A percentile compares a stretch with the other conserved stretches of the same genome.
These are phyloP conservation scores for Miscanthus lutarioriparius DNA, from an alignment of 176 grass and related monocot species.

Conservation along the genomic window DNA sequence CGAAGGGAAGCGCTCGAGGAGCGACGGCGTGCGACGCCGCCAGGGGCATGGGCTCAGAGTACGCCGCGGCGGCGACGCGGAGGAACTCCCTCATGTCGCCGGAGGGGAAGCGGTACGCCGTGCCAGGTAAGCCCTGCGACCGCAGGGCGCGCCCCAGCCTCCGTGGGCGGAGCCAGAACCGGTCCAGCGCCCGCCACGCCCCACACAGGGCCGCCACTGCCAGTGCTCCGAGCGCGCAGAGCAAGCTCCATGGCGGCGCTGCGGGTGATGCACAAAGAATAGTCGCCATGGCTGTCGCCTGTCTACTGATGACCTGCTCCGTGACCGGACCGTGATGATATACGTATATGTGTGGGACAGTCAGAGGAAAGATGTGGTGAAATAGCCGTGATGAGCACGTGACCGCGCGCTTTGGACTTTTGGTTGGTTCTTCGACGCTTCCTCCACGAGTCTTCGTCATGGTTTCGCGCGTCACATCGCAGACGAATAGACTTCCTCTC, in stretches of 20 bases:
- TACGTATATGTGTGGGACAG: neutral
- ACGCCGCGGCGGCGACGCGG: constrained; percentile 5
- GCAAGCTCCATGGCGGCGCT: constrained; percentile 24
- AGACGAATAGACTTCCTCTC: too few relatives aligned
- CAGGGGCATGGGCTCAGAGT: constrained; percentile 38
- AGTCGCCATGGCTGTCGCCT: neutral
- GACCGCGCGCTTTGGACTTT: neutral
- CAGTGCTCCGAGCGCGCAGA: constrained; percentile 21
- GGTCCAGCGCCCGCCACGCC: neutral
- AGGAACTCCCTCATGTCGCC: constrained; percentile 41
- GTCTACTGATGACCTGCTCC: too few relatives aligned
- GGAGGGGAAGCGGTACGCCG: constrained; percentile 34
- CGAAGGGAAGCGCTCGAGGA: constrained; percentile 32
- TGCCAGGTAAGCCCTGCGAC: constrained; percentile 50
- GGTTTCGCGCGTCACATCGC: too few relatives aligned
- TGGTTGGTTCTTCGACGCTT: neutral
- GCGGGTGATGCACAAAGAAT: neutral
- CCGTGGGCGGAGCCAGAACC: constrained; percentile 32
- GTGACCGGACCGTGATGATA: too few relatives aligned
- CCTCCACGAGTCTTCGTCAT: neutral
- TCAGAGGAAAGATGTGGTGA: neutral
- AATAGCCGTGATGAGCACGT: neutral
- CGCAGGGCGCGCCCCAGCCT: constrained; percentile 37
- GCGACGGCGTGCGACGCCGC: constrained; percentile 36
- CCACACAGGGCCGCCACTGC: constrained; percentile 2